Conservation (phyloP, 164 flowering plant genomes). For the Houttuynia cordata region DNA sequence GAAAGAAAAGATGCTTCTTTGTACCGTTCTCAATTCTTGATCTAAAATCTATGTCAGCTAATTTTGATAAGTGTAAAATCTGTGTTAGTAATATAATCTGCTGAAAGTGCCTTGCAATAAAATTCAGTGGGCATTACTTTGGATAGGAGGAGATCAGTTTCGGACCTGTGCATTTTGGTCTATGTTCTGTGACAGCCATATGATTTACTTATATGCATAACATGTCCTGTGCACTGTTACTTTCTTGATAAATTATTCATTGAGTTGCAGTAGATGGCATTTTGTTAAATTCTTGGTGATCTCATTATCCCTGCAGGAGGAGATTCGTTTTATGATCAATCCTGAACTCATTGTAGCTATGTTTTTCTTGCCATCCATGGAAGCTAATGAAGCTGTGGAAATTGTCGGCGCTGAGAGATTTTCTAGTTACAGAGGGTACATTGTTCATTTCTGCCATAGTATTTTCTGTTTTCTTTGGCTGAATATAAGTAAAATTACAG, state of each 20-base stretch:
- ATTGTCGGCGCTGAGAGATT: slow-evolving; percentile 83
- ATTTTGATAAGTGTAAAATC: too few relatives aligned
- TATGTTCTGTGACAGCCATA: too few relatives aligned
- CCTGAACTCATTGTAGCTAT: slow-evolving; percentile 86
- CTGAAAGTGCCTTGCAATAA: too few relatives aligned
- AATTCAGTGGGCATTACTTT: too few relatives aligned
- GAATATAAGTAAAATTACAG: neutral
- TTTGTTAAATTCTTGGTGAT: too few relatives aligned
- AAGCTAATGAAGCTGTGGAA: slow-evolving; percentile 86
- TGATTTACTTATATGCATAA: too few relatives aligned
- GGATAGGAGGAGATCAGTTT: too few relatives aligned
- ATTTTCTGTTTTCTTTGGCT: neutral
- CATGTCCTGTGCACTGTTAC: too few relatives aligned
- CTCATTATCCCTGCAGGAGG: slow-evolving; percentile 45
- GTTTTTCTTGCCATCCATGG: slow-evolving; percentile 85
- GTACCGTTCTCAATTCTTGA: neutral
- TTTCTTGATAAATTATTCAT: too few relatives aligned
- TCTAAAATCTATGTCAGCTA: too few relatives aligned
- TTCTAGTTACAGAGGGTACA: slow-evolving; percentile 70
- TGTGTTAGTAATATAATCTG: too few relatives aligned
- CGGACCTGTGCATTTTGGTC: too few relatives aligned
- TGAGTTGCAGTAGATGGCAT: neutral
- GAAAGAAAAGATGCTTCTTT: neutral
- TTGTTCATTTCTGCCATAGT: neutral
- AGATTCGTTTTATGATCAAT: slow-evolving; percentile 92